These are phyloP conservation scores for Arthrocladium fulminans DNA, from an alignment of 2,329 filamentous ascomycete genomes.

Conservation along the genomic window DNA sequence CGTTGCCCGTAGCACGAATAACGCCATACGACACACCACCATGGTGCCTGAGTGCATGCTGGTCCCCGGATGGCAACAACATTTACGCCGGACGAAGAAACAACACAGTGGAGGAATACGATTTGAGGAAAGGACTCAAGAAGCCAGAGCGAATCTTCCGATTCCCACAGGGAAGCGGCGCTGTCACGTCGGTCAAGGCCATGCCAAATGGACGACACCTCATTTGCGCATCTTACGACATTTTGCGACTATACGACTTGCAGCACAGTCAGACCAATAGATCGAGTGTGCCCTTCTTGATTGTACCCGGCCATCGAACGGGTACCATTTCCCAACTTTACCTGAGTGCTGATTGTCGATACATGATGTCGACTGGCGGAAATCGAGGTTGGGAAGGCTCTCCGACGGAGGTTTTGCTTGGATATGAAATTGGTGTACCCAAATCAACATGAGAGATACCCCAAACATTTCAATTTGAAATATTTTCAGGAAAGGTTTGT, in stretches of 20 bases:
- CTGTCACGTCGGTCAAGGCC: constrained; percentile 75
- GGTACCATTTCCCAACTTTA: constrained; percentile 82
- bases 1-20: constrained; percentile 70
- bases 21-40: constrained; percentile 68
- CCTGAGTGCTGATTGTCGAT: constrained; percentile 76
- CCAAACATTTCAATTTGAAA: background rate
- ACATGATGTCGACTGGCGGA: constrained; percentile 85
- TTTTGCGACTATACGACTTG: constrained; percentile 84
- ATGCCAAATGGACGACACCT: constrained; percentile 93
- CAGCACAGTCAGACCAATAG: constrained; percentile 57
- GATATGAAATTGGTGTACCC: constrained; percentile 71
- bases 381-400: constrained; percentile 92
- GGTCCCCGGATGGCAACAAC: constrained; percentile 90
- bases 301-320: constrained; percentile 81
- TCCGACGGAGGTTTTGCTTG: constrained; percentile 80
- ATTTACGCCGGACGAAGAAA: constrained; percentile 90
- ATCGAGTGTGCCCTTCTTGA: constrained; percentile 85
- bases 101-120: constrained; percentile 89
- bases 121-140: constrained; percentile 69
- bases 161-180: constrained; percentile 80
- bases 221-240: constrained; percentile 80
- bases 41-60: constrained; percentile 96
- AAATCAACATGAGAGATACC: constrained; percentile 15
- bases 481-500: background rate
- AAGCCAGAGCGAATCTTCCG: constrained; percentile 70